These are phyloP conservation scores for Oidium heveae DNA, from an alignment of 2,329 filamentous ascomycete species.

Conservation along the genomic window DNA sequence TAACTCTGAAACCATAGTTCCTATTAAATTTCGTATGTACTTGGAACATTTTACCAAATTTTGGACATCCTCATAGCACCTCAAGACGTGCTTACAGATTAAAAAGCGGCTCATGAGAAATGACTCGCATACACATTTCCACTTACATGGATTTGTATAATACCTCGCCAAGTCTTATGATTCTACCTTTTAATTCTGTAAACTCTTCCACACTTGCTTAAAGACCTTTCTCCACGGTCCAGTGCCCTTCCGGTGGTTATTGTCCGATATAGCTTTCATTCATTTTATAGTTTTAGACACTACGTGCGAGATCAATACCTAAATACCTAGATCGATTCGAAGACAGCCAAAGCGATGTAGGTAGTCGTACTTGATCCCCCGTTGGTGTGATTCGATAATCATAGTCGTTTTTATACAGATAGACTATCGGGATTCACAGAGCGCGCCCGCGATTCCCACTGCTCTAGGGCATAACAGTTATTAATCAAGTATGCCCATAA, in stretches of 20 bases:
- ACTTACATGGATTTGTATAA: no score
- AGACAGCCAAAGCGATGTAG: not conserved
- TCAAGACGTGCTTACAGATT: no score
- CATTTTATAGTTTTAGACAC: not conserved
- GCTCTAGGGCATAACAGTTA: not conserved
- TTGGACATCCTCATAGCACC: no score
- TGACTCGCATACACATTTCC: no score
- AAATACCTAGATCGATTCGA: not conserved
- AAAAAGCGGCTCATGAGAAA: no score
- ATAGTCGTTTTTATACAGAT: not conserved
- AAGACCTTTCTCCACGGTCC: not conserved
- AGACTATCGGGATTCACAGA: not conserved
- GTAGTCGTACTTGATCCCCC: not conserved
- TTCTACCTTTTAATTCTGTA: not conserved
- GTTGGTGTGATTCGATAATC: not conserved
- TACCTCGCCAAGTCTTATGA: no score
- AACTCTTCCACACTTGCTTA: not conserved
- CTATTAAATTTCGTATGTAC: no score
- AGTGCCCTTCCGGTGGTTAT: not conserved
- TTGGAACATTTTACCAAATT: no score
- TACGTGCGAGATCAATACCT: not conserved
- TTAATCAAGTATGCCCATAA: not conserved
- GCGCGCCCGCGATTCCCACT: not conserved
- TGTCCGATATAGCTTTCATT: not conserved
- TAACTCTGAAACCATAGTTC: no score